Percentiles rank a stretch among this genome's conserved stretches.
Conservation (phyloP, 805 yeast species). For the Pichia gijzeniarum region DNA sequence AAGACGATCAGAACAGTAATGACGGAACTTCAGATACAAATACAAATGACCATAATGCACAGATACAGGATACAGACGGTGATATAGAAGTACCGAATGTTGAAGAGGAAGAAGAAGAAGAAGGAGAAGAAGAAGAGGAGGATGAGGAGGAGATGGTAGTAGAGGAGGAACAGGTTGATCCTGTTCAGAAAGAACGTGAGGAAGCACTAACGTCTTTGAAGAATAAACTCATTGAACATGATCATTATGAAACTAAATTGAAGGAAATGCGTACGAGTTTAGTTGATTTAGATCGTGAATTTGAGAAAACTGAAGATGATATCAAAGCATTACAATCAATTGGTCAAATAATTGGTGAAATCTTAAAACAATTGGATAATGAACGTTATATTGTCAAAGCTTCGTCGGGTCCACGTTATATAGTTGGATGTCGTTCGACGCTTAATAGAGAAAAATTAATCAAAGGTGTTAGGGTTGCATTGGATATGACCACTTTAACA, state of each 20-base stretch:
- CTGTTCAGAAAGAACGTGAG: conserved; percentile 39
- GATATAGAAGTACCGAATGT: conserved; percentile 6
- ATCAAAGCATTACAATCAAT: conserved; percentile 95
- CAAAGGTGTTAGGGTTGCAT: conserved; percentile 93
- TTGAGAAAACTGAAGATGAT: conserved; percentile 92
- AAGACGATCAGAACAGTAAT: conserved; percentile 21
- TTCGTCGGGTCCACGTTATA: conserved; percentile 93
- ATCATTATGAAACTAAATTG: conserved; percentile 88
- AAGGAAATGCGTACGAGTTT: conserved; percentile 78
- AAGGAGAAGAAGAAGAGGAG: conserved; percentile 2
- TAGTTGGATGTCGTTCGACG: conserved; percentile 94
- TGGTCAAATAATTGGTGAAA: conserved; percentile 96
- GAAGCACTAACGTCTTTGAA: conserved; percentile 74
- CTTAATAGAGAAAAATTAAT: conserved; percentile 75
- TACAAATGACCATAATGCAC: conserved; percentile 6
- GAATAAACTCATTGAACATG: conserved; percentile 82
- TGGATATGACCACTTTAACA: conserved; percentile 96
- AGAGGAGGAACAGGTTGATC: conserved; percentile 10
- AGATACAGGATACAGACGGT: conserved; percentile 9
- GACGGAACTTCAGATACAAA: conserved; percentile 1
- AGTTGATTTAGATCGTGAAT: conserved; percentile 75
- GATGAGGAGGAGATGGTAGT: neutral
- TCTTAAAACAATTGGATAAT: conserved; percentile 88
- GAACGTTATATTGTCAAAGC: conserved; percentile 96
- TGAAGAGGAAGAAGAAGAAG: conserved; percentile 1